phyloP scores from a whole-genome alignment of 345 rosid genomes.

The Corymbia maculata region DNA sequence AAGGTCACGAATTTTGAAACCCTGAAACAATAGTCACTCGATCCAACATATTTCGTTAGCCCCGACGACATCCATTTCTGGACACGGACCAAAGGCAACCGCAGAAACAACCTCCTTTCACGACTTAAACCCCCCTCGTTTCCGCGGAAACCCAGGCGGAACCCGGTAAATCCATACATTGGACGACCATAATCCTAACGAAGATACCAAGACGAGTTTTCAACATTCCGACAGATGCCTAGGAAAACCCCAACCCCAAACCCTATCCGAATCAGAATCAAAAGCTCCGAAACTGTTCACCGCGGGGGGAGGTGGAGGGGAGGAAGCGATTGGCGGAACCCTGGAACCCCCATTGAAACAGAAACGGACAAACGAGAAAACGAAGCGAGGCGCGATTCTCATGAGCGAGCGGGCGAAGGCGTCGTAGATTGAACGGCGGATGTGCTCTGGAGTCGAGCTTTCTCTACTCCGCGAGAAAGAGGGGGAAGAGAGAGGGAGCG shows the following conservation, averaged over 20 bases:
- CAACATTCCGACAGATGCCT: neutral
- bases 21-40: neutral
- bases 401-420: no score
- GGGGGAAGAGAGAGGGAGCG: no score
- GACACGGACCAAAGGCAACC: neutral
- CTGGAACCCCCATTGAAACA: no score
- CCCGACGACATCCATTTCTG: neutral
- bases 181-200: neutral
- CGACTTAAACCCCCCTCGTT: neutral
- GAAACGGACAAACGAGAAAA: no score
- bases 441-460: no score
- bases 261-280: no score
- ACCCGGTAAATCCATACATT: neutral
- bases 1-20: slow-evolving; percentile 16
- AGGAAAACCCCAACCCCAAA: neutral
- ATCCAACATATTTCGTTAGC: neutral
- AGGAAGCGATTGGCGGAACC: no score
- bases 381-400: no score
- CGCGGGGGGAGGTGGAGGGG: no score
- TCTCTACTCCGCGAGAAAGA: no score
- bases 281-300: no score
- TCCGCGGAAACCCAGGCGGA: neutral
- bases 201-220: neutral
- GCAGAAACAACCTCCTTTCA: neutral
- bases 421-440: no score